phyloP scores from a whole-genome alignment of 2,329 filamentous ascomycete genomes.

The Tolypocladium cylindrosporum region DNA sequence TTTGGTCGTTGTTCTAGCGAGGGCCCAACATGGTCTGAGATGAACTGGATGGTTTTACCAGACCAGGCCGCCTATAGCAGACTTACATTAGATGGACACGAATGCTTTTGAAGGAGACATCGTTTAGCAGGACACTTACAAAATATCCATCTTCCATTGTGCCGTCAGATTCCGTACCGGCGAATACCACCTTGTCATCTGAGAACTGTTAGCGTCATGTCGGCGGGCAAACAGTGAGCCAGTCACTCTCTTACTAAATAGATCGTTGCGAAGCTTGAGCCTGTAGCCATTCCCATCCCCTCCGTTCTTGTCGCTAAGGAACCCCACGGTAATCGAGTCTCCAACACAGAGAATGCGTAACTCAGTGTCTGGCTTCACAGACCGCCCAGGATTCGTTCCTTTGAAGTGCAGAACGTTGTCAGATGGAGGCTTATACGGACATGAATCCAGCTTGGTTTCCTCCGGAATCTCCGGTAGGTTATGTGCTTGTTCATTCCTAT shows the following conservation, averaged over 20 bases:
- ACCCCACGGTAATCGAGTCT: background rate
- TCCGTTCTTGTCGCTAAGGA: background rate
- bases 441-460: background rate
- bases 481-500: background rate
- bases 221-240: no score
- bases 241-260: background rate
- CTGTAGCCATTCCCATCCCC: background rate
- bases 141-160: background rate
- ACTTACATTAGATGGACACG: no score
- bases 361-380: background rate
- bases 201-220: no score
- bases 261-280: background rate
- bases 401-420: background rate
- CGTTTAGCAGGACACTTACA: background rate
- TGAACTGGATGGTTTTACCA: background rate
- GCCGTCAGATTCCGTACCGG: background rate
- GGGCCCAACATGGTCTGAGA: background rate
- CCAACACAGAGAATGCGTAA: background rate
- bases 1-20: background rate
- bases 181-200: background rate
- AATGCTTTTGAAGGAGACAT: no score
- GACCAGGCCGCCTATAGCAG: background rate
- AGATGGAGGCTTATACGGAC: background rate
- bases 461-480: no score
- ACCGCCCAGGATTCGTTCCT: background rate